phyloP scores from a whole-genome alignment of 2,329 filamentous ascomycete genomes.

The Aureobasidium subglaciale region DNA sequence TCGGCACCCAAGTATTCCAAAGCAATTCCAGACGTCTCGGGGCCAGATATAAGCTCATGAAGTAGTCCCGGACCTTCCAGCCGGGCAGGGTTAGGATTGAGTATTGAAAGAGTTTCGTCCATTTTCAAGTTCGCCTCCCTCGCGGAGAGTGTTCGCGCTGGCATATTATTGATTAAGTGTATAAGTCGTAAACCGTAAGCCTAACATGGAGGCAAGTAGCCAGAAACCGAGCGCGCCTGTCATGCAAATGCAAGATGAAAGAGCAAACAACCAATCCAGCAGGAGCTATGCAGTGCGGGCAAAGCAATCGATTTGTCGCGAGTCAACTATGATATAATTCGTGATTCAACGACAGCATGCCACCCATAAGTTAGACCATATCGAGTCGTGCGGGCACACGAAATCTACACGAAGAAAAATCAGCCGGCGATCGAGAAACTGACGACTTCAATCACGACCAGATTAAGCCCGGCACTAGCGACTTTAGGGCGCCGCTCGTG shows the following conservation, averaged over 20 bases:
- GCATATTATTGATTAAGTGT: constrained; percentile 12
- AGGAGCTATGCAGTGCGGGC: neutral
- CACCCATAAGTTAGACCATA: neutral
- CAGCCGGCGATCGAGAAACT: constrained; percentile 1
- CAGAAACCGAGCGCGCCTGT: neutral
- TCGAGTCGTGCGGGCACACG: constrained; percentile 7
- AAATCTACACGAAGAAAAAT: constrained; percentile 6
- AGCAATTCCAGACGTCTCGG: constrained; percentile 40
- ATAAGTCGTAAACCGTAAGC: neutral
- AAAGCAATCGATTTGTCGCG: neutral
- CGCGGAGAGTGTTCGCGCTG: neutral
- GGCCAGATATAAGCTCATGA: constrained; percentile 54
- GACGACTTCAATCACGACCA: constrained; percentile 8
- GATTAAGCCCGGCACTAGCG: constrained; percentile 8
- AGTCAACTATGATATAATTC: neutral
- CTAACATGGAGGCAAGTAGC: neutral
- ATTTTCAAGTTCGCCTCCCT: constrained; percentile 10
- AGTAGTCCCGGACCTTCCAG: constrained; percentile 51
- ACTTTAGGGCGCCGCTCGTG: constrained; percentile 3
- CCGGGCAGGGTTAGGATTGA: constrained; percentile 48
- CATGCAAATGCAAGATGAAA: neutral
- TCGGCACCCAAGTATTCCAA: constrained; percentile 56
- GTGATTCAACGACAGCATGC: neutral
- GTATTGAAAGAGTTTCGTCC: constrained; percentile 42
- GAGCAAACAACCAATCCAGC: neutral